Evolutionary conservation across 73 alveolate species (phyloP).

Genomic region (Paraurostyla sp.): DNA sequence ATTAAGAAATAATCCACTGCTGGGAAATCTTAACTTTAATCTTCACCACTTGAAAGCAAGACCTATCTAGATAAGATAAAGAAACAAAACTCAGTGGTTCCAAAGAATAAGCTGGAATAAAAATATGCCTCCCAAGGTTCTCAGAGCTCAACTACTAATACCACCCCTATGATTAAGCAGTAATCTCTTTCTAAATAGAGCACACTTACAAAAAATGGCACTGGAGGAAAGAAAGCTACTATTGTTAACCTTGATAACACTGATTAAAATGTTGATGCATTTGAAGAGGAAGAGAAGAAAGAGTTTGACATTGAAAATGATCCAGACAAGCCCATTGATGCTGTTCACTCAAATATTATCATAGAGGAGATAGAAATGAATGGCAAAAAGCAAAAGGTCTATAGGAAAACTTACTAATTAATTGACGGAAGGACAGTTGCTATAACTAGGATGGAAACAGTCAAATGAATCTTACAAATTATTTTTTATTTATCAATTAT

Average conservation of each 20-base stretch:
- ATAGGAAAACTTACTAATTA: conserved; percentile 54
- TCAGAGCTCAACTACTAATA: background rate
- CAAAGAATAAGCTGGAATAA: no score
- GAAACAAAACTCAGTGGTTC: no score
- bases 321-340: conserved; percentile 69
- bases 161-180: background rate
- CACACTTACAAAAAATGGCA: background rate
- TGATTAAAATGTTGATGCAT: background rate
- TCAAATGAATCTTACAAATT: background rate
- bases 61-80: no score
- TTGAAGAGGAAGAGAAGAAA: background rate
- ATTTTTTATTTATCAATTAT: background rate
- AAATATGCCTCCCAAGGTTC: no score
- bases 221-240: background rate
- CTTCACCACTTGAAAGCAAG: no score
- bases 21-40: no score
- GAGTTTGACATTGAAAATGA: conserved; percentile 67
- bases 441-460: conserved; percentile 32
- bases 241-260: background rate
- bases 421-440: conserved; percentile 54
- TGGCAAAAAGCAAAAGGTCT: conserved; percentile 62
- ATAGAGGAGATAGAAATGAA: conserved; percentile 67
- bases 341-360: conserved; percentile 52
- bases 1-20: no score
- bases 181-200: background rate